Percentiles rank a stretch among this genome's conserved stretches.
These are phyloP conservation scores for Pyrus hybrid DNA, from an alignment of 331 rosid species.

Conservation along the genomic window DNA sequence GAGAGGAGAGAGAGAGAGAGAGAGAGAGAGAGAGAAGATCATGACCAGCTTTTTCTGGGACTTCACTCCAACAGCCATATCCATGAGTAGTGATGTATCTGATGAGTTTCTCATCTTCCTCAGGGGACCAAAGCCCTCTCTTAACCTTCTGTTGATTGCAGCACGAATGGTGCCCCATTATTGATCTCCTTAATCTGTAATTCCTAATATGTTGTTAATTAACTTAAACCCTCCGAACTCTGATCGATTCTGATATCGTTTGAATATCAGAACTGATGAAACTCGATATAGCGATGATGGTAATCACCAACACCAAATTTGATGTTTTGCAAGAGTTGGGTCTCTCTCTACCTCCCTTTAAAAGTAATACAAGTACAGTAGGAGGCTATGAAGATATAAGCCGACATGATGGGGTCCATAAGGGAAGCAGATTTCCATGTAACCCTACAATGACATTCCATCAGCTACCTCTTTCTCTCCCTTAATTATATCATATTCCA, in stretches of 20 bases:
- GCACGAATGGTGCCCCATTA: conserved; percentile 86
- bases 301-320: background rate
- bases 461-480: conserved; percentile 28
- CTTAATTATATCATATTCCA: background rate
- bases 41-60: conserved; percentile 81
- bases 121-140: conserved; percentile 92
- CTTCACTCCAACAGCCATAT: conserved; percentile 93
- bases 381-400: background rate
- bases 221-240: background rate
- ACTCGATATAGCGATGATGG: background rate
- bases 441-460: conserved; percentile 70
- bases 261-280: background rate
- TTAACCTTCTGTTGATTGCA: conserved; percentile 86
- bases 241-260: background rate
- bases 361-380: conserved; percentile 18
- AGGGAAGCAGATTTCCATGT: conserved; percentile 36
- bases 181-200: background rate
- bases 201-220: background rate
- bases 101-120: conserved; percentile 83
- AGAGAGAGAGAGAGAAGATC: background rate
- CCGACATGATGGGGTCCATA: conserved; percentile 50
- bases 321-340: background rate
- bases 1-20: conserved; percentile 6
- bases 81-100: conserved; percentile 79
- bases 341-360: conserved; percentile 21